phyloP scores from a whole-genome alignment of 2,329 filamentous ascomycete genomes.

The Trichoderma breve region DNA sequence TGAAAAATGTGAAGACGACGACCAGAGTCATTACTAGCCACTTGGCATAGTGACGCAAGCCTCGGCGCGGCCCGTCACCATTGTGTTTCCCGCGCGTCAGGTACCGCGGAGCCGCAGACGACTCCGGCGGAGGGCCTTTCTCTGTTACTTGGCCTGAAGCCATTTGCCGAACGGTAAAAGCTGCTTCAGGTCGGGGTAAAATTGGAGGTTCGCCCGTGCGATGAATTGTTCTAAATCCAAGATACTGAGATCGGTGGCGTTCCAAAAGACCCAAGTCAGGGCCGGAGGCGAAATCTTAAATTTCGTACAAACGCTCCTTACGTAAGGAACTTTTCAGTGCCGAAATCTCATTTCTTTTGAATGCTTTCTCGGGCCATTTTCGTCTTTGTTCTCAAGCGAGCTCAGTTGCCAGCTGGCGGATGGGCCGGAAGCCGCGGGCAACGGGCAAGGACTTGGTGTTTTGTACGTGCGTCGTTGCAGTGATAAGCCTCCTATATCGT shows the following conservation, averaged over 20 bases:
- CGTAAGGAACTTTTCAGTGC: conserved; percentile 5
- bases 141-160: background rate
- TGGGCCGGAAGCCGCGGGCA: conserved; percentile 10
- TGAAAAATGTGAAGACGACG: conserved; percentile 19
- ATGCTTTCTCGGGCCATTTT: background rate
- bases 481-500: background rate
- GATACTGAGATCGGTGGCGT: background rate
- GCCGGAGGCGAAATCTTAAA: background rate
- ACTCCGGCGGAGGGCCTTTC: background rate
- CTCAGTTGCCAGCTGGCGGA: conserved; percentile 9
- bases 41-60: background rate
- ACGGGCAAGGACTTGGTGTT: background rate
- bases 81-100: background rate
- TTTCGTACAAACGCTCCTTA: background rate
- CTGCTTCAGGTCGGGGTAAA: background rate
- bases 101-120: background rate
- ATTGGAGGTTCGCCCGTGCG: background rate
- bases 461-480: background rate
- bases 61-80: background rate
- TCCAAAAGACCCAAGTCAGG: background rate
- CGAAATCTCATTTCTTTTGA: background rate
- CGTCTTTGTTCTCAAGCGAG: conserved; percentile 3
- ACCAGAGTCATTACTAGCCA: conserved; percentile 15
- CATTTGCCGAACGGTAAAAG: background rate
- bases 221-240: background rate